These are phyloP conservation scores for Punctularia strigosozonata DNA, from an alignment of 768 basidiomycete species.

Conservation along the genomic window DNA sequence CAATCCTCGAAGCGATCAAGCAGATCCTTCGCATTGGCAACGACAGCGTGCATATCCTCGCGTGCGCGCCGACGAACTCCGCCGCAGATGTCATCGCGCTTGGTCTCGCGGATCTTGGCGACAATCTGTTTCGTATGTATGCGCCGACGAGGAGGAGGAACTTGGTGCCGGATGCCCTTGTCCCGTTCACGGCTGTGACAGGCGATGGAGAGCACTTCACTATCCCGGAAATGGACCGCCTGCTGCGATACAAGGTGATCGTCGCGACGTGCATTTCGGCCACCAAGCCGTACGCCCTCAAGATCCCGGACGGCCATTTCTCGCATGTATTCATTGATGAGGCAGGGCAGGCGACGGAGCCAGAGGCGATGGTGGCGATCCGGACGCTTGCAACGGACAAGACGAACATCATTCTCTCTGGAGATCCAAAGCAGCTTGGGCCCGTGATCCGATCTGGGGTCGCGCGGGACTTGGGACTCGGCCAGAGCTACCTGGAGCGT, in stretches of 20 bases:
- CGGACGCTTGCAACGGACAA: constrained; percentile 40
- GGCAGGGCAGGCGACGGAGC: constrained; percentile 63
- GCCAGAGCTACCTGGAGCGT: constrained; percentile 50
- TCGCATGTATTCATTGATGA: constrained; percentile 63
- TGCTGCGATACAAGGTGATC: constrained; percentile 39
- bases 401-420: constrained; percentile 53
- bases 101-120: constrained; percentile 25
- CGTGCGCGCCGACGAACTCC: constrained; percentile 58
- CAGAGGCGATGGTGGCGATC: constrained; percentile 50
- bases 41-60: constrained; percentile 36
- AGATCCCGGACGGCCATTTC: constrained; percentile 49
- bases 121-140: constrained; percentile 43
- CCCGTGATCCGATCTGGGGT: constrained; percentile 52
- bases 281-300: constrained; percentile 40
- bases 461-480: constrained; percentile 44
- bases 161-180: constrained; percentile 26
- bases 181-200: constrained; percentile 28
- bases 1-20: constrained; percentile 48
- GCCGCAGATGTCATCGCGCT: constrained; percentile 50
- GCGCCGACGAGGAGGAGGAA: constrained; percentile 34
- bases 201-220: constrained; percentile 24
- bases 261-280: constrained; percentile 58
- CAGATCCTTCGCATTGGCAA: constrained; percentile 37
- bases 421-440: constrained; percentile 63
- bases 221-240: constrained; percentile 27